A percentile compares a stretch with the other conserved stretches of the same genome.
phyloP scores from a whole-genome alignment of 2,329 filamentous ascomycete genomes.

The Aspergillus sergii region DNA sequence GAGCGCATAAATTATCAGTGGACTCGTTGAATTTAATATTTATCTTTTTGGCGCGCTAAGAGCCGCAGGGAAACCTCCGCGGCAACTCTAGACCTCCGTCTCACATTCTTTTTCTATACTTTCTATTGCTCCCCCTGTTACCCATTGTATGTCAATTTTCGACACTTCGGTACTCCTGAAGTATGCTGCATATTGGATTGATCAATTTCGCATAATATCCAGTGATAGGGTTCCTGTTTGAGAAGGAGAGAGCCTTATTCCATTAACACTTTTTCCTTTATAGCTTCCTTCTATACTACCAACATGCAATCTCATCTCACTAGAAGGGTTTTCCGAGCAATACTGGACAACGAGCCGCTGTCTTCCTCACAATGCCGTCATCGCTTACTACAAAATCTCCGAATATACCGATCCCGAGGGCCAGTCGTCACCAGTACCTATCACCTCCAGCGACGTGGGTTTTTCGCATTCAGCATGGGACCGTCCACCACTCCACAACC shows the following conservation, averaged over 20 bases:
- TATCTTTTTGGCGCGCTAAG: conserved; percentile 34
- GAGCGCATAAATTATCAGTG: background rate
- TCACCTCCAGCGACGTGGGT: conserved; percentile 33
- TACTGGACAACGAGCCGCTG: conserved; percentile 49
- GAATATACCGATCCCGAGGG: conserved; percentile 34
- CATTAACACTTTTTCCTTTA: background rate
- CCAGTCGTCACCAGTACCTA: conserved; percentile 36
- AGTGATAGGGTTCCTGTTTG: background rate
- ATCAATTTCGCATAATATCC: background rate
- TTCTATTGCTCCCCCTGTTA: conserved; percentile 7
- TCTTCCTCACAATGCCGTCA: conserved; percentile 41
- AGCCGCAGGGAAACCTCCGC: conserved; percentile 23
- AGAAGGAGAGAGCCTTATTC: background rate
- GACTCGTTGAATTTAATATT: conserved; percentile 16
- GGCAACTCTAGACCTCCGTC: conserved; percentile 3
- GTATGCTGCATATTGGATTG: background rate
- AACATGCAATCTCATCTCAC: conserved; percentile 50
- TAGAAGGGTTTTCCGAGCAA: conserved; percentile 47
- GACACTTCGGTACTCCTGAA: background rate
- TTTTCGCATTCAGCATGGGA: conserved; percentile 36
- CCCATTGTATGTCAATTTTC: background rate
- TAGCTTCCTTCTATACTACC: background rate
- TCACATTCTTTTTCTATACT: background rate
- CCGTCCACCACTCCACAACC: conserved; percentile 57
- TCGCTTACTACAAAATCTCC: conserved; percentile 34